phyloP scores from a whole-genome alignment of 2,329 filamentous ascomycete genomes.

The Berkeleyomyces basicola region DNA sequence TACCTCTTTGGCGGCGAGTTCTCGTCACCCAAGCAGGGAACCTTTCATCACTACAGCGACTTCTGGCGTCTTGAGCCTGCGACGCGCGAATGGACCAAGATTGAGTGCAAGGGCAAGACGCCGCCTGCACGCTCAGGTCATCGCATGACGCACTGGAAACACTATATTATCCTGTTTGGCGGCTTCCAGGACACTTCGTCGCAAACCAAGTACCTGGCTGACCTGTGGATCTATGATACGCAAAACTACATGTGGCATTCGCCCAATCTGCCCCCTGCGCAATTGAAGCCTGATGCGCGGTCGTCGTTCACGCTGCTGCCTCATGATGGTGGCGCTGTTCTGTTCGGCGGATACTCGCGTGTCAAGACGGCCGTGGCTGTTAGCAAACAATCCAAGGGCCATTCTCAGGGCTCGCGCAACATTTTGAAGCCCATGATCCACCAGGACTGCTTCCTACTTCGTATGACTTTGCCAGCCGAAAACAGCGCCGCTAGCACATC shows the following conservation, averaged over 20 bases:
- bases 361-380: conserved; percentile 54
- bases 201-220: conserved; percentile 81
- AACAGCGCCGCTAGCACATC: conserved; percentile 49
- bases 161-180: conserved; percentile 89
- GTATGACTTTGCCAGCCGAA: conserved; percentile 54
- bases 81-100: conserved; percentile 74
- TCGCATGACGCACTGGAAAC: conserved; percentile 92
- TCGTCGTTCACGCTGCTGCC: conserved; percentile 87
- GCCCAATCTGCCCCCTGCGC: conserved; percentile 57
- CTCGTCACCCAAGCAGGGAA: conserved; percentile 89
- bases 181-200: conserved; percentile 96
- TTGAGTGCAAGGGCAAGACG: conserved; percentile 63
- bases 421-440: conserved; percentile 77
- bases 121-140: conserved; percentile 82
- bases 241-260: conserved; percentile 70
- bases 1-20: conserved; percentile 97
- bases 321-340: conserved; percentile 72
- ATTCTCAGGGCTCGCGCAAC: conserved; percentile 47
- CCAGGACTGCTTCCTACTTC: conserved; percentile 86
- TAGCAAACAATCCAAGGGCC: conserved; percentile 47
- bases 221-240: conserved; percentile 93
- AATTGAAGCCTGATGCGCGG: conserved; percentile 75
- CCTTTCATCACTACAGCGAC: conserved; percentile 98
- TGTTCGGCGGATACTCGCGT: conserved; percentile 88
- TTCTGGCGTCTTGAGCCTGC: conserved; percentile 86